These are phyloP conservation scores for Podila verticillata DNA, from an alignment of 192 early-diverging fungal species.

Conservation along the genomic window DNA sequence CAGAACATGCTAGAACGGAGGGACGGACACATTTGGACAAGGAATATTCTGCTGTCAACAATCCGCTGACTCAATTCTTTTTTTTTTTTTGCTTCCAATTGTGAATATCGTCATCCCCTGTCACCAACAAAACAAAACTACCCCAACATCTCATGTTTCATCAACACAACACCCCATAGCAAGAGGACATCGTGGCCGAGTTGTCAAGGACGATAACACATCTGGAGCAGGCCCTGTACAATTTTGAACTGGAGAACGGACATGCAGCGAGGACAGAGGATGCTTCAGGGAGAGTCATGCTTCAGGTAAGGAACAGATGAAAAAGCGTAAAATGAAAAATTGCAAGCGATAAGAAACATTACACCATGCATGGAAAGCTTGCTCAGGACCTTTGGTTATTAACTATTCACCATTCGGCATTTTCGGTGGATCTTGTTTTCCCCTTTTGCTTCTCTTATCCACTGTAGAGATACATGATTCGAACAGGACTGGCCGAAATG, in stretches of 20 bases:
- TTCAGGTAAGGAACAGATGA: slow-evolving; percentile 15
- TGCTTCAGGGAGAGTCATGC: slow-evolving; percentile 23
- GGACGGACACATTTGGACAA: no score
- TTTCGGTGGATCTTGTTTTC: background rate
- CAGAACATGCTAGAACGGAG: no score
- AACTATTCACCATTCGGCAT: no score
- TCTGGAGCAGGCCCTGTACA: slow-evolving; percentile 30
- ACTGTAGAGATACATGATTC: slow-evolving; percentile 44
- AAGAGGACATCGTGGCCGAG: slow-evolving; percentile 27
- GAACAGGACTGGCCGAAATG: slow-evolving; percentile 46
- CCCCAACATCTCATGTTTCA: background rate
- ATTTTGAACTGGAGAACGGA: slow-evolving; percentile 32
- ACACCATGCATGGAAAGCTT: background rate
- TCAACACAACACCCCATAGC: slow-evolving; percentile 10
- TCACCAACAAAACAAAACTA: background rate
- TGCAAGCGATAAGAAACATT: no score
- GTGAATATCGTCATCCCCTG: background rate
- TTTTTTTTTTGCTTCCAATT: no score
- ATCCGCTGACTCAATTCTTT: no score
- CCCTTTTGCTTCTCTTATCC: background rate
- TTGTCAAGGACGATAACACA: slow-evolving; percentile 26
- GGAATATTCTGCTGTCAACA: no score
- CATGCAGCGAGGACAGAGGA: slow-evolving; percentile 10
- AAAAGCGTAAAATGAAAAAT: no score
- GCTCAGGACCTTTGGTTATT: background rate